These are phyloP conservation scores for Cyberlindnera suaveolens DNA, from an alignment of 805 yeast genomes.

Conservation along the genomic window DNA sequence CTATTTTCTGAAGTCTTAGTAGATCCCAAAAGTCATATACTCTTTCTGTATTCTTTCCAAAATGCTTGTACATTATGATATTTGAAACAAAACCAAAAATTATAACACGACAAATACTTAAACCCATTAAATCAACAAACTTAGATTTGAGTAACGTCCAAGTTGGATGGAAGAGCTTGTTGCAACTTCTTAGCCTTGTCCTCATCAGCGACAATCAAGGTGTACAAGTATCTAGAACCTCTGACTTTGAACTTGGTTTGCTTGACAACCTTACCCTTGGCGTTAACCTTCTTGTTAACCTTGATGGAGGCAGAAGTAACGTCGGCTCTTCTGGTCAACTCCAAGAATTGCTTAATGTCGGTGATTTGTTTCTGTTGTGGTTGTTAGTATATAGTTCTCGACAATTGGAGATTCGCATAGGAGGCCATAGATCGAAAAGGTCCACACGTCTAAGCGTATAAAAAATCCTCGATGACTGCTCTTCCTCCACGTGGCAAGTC, in stretches of 20 bases:
- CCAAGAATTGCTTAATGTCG: conserved; percentile 96
- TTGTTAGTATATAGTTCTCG: conserved; percentile 7
- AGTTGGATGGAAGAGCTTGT: conserved; percentile 95
- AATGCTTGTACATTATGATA: conserved; percentile 1
- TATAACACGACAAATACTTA: not conserved
- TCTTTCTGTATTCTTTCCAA: not conserved
- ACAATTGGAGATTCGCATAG: not conserved
- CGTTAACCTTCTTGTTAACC: conserved; percentile 79
- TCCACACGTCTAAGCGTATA: too few species aligned
- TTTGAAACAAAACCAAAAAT: conserved; percentile 1
- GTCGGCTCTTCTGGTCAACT: conserved; percentile 94
- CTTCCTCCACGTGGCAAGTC: not conserved
- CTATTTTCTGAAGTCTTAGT: not conserved
- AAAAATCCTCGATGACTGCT: too few species aligned
- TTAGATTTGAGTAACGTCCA: conserved; percentile 55
- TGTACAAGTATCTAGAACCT: conserved; percentile 92
- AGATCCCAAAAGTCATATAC: too few species aligned
- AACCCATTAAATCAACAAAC: conserved; percentile 4
- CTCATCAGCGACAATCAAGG: conserved; percentile 90
- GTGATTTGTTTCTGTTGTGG: conserved; percentile 59
- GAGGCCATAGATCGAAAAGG: too few species aligned
- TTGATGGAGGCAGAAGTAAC: conserved; percentile 90
- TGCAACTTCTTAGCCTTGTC: conserved; percentile 96
- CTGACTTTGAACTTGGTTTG: conserved; percentile 99
- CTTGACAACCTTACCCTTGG: conserved; percentile 77